These are phyloP conservation scores for Sugiyamaella pinicola DNA, from an alignment of 1,139 yeast species.

Conservation along the genomic window DNA sequence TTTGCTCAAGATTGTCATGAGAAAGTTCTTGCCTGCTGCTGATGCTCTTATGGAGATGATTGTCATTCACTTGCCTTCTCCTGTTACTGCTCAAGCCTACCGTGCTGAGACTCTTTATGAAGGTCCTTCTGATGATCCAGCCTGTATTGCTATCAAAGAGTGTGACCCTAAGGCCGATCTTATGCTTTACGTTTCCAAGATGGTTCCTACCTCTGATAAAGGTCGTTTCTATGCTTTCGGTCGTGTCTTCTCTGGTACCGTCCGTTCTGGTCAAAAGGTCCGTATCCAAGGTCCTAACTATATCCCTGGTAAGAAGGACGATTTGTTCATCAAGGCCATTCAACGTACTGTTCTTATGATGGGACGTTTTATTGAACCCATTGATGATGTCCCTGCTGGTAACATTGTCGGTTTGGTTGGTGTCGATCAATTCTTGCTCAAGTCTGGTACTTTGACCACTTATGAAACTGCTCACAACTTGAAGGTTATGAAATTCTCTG, in stretches of 20 bases:
- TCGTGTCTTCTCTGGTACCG: conserved; percentile 99
- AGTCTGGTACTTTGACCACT: conserved; percentile 99
- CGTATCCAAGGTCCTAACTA: conserved; percentile 99
- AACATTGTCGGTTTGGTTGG: conserved; percentile 99
- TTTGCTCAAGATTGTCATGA: conserved; percentile 96
- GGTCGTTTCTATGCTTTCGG: conserved; percentile 99
- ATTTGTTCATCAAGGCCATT: conserved; percentile 92
- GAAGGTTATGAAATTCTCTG: conserved; percentile 99
- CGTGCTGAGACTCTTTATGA: conserved; percentile 99
- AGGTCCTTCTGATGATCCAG: conserved; percentile 96
- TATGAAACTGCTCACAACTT: conserved; percentile 96
- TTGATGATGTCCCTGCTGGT: conserved; percentile 99
- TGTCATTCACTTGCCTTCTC: conserved; percentile 98
- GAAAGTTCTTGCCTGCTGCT: conserved; percentile 99
- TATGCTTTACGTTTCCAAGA: conserved; percentile 99
- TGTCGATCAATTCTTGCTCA: conserved; percentile 98
- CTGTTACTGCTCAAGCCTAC: conserved; percentile 98
- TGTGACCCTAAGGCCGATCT: conserved; percentile 99
- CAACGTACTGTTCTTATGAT: conserved; percentile 99
- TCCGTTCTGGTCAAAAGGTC: conserved; percentile 97
- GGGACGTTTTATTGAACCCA: conserved; percentile 98
- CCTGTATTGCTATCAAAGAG: conserved; percentile 90
- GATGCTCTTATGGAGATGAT: conserved; percentile 99
- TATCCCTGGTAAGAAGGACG: conserved; percentile 97
- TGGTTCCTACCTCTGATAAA: conserved; percentile 99